A percentile compares a stretch with the other conserved stretches of the same genome.
These are phyloP conservation scores for Dimargaris cristalligena DNA, from an alignment of 192 early-diverging fungal species.

Conservation along the genomic window DNA sequence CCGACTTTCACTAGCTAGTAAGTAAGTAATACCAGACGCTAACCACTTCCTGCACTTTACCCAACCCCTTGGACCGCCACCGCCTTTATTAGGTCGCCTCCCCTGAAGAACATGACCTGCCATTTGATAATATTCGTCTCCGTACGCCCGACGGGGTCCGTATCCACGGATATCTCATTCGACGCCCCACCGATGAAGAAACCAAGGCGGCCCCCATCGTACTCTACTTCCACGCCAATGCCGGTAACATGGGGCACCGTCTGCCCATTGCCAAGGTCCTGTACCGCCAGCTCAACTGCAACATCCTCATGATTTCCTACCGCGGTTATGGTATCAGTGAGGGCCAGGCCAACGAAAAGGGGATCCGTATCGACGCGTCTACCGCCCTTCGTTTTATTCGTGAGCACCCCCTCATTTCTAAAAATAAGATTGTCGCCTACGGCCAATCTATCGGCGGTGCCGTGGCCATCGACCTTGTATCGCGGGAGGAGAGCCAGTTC, in stretches of 20 bases:
- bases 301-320: constrained; percentile 97
- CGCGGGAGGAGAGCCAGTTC: constrained; percentile 57
- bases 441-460: constrained; percentile 97
- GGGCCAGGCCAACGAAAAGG: constrained; percentile 71
- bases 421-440: constrained; percentile 72
- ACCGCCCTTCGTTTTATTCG: constrained; percentile 72
- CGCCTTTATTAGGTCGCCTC: constrained; percentile 17
- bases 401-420: constrained; percentile 46
- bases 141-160: constrained; percentile 65
- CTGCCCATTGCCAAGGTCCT: constrained; percentile 76
- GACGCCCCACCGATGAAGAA: constrained; percentile 30
- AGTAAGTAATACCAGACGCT: no score
- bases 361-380: constrained; percentile 74
- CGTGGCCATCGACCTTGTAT: constrained; percentile 75
- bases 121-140: constrained; percentile 48
- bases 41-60: no score
- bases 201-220: constrained; percentile 51
- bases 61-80: neutral
- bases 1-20: no score
- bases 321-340: constrained; percentile 86
- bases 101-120: constrained; percentile 24
- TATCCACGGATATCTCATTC: constrained; percentile 65
- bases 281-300: constrained; percentile 43
- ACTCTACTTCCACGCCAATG: constrained; percentile 90
- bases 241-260: constrained; percentile 97